Conservation (phyloP, 2,329 filamentous ascomycete genomes). For the Myriosclerotinia scirpicola region DNA sequence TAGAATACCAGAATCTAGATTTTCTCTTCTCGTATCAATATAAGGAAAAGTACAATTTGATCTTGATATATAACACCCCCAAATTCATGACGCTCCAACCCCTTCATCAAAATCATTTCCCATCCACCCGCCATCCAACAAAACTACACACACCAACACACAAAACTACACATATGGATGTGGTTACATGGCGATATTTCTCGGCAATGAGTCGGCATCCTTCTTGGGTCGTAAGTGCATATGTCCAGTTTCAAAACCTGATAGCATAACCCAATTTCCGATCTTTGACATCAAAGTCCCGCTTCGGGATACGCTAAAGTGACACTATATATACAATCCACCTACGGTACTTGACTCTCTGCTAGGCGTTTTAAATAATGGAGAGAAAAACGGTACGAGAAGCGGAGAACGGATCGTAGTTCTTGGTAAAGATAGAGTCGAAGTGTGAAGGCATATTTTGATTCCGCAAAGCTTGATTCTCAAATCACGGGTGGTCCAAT, state of each 20-base stretch:
- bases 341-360: neutral
- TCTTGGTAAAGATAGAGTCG: neutral
- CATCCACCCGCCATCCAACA: no score
- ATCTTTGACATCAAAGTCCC: neutral
- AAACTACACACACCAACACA: neutral
- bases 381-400: neutral
- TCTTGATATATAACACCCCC: neutral
- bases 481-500: neutral
- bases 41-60: neutral
- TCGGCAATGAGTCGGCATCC: no score
- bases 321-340: neutral
- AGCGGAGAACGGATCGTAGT: neutral
- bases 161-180: neutral
- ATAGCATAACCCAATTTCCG: slow-evolving; percentile 2
- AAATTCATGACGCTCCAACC: neutral
- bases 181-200: no score
- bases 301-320: neutral
- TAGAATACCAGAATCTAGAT: no score
- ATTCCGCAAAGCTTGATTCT: neutral
- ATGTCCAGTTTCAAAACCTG: neutral
- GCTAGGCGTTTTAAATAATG: neutral
- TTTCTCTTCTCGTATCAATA: neutral
- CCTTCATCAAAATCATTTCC: neutral
- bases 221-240: neutral
- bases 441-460: neutral